Evolutionary conservation across 495 filamentous ascomycete genomes (phyloP), one percentile per base, ranked within the genome.

Genomic region (Annulohypoxylon maeteangense): DNA sequence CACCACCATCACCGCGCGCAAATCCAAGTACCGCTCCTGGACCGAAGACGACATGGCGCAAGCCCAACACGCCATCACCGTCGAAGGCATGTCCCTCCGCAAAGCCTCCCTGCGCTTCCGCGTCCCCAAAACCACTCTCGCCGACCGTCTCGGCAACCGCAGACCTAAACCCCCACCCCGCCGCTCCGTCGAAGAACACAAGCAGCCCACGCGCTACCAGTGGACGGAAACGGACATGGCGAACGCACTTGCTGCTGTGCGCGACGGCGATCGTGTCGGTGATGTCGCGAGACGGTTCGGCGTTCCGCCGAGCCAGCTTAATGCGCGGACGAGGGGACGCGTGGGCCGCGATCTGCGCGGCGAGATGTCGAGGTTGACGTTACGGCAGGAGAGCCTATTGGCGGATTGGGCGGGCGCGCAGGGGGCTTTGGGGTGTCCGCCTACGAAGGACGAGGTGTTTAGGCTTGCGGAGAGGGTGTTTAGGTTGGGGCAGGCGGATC

Each of bases 371-470:
- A 53, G 70, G 4, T 27, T 72, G 38, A 68, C 70, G 8, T 44
- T 72, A 5, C 29, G 56, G 1, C 70, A 72, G 27, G 70, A 72
- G 32, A 56, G 48, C 23, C 65, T 72, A 0, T 60, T 72, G 3
- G 70, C 70, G 0, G 60, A 72, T 6, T 72, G 70, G 70, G 70
- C 70, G 12, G n/a, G 32, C 11, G 70, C 61, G 27, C 70, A 72
- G 55, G 40, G 54, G 1, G 54, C 59, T 27, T 27, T 72, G 1
- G 70, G 70, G 2, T 64, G 59, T 6, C 70, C 70, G 47, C 64
- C 70, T 0, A 59, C 59, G 4, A 72, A 72, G 25, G 54, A 68
- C 27, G 59, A 72, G 54, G 12, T 72, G 7, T 72, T 68, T 18
- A 1, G 38, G 7, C 59, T 72, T 0, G 70, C 70, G 2, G 59